phyloP scores from a whole-genome alignment of 108 stramenopile species.

The Aurantiochytrium sp. region DNA sequence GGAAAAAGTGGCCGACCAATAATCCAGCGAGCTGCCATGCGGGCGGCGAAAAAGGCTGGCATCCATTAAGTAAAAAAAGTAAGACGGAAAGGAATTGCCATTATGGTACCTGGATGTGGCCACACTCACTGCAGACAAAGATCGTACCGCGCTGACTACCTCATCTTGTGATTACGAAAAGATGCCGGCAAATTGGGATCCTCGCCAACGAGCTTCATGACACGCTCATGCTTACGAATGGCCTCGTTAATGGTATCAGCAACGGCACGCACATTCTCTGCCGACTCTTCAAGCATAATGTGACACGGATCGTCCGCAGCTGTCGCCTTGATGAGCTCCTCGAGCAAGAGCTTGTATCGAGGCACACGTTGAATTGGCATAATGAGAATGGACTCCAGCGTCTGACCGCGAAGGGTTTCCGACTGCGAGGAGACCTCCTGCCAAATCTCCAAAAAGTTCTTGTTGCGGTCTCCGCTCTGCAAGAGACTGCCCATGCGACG shows the following conservation, averaged over 20 bases:
- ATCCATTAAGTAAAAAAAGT: no score
- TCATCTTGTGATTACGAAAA: background rate
- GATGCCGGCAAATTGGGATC: background rate
- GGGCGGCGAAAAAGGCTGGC: no score
- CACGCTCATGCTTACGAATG: conserved; percentile 1
- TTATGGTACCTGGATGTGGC: no score
- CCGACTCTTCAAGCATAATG: background rate
- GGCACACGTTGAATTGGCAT: conserved; percentile 15
- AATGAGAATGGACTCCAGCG: background rate
- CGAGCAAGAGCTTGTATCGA: background rate
- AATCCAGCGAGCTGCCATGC: no score
- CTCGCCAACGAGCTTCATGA: background rate
- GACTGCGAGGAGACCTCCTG: background rate
- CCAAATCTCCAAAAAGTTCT: conserved; percentile 6
- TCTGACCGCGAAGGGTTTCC: background rate
- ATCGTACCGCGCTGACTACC: background rate
- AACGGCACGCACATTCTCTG: background rate
- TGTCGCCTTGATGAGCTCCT: background rate
- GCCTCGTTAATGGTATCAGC: background rate
- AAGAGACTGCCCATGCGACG: background rate
- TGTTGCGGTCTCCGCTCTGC: background rate
- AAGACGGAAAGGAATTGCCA: no score
- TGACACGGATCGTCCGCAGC: background rate
- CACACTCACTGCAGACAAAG: no score
- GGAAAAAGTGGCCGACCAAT: no score